Evolutionary conservation across 2,329 filamentous ascomycete species (phyloP).

Genomic region (Neurospora crassa): DNA sequence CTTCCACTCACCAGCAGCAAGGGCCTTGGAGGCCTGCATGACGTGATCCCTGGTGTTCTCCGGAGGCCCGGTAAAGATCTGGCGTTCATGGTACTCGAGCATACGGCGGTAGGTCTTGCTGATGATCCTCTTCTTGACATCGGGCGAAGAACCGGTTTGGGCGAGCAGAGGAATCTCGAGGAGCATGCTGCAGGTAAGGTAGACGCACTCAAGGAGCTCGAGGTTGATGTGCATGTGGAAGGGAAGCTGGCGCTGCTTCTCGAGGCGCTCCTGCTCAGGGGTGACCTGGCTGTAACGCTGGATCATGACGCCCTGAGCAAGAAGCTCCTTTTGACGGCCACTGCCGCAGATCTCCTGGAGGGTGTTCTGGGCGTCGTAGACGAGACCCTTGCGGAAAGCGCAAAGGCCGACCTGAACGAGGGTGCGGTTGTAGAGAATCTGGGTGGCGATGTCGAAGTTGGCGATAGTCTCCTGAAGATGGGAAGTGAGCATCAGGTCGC

Average conservation of each 20-base stretch:
- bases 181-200: conserved; percentile 98
- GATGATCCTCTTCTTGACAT: conserved; percentile 94
- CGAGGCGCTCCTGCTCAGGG: conserved; percentile 92
- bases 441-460: conserved; percentile 93
- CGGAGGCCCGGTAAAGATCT: conserved; percentile 96
- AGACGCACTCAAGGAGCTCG: conserved; percentile 94
- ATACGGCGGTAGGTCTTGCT: conserved; percentile 99
- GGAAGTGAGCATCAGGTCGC: conserved; percentile 99
- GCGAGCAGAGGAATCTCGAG: conserved; percentile 95
- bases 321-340: conserved; percentile 92
- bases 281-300: conserved; percentile 94
- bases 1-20: conserved; percentile 97
- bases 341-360: conserved; percentile 97
- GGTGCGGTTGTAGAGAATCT: conserved; percentile 98
- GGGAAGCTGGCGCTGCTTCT: conserved; percentile 92
- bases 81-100: conserved; percentile 98
- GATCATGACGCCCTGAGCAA: conserved; percentile 97
- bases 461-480: conserved; percentile 95
- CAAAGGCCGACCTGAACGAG: conserved; percentile 96
- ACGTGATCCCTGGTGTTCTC: conserved; percentile 99
- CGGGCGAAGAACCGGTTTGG: conserved; percentile 91
- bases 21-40: conserved; percentile 96
- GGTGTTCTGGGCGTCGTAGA: conserved; percentile 96
- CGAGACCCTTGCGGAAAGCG: conserved; percentile 91
- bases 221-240: conserved; percentile 99